phyloP scores from a whole-genome alignment of 164 flowering plant genomes.

The Berberis vulgaris region DNA sequence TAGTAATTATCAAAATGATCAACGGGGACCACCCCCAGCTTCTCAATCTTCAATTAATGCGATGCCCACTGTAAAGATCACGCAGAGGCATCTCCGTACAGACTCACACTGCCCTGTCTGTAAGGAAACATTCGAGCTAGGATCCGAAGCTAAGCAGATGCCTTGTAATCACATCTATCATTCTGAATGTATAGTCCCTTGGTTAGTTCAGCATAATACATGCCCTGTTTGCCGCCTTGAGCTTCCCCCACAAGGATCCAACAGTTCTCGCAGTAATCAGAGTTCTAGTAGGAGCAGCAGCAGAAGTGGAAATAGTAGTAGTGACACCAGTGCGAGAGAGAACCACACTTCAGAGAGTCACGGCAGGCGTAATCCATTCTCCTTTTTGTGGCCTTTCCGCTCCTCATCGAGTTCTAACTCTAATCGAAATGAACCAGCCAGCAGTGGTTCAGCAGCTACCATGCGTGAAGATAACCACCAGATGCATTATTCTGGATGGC shows the following conservation, averaged over 20 bases:
- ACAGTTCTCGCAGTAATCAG: constrained; percentile 18
- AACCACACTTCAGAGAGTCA: constrained; percentile 18
- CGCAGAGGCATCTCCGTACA: constrained; percentile 56
- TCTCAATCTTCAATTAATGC: constrained; percentile 62
- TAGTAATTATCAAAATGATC: constrained; percentile 18
- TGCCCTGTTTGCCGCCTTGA: constrained; percentile 92
- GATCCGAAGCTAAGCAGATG: constrained; percentile 66
- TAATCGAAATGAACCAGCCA: constrained; percentile 27
- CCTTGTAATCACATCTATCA: constrained; percentile 77
- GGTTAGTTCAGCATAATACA: constrained; percentile 78
- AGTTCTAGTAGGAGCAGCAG: constrained; percentile 24
- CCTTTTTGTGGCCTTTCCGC: constrained; percentile 76
- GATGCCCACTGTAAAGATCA: constrained; percentile 69
- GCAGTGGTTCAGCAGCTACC: constrained; percentile 27
- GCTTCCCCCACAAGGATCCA: constrained; percentile 34
- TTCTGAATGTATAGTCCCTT: constrained; percentile 77
- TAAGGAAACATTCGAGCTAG: constrained; percentile 67
- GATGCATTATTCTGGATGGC: constrained; percentile 49
- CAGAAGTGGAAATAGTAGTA: constrained; percentile 8
- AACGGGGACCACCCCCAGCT: constrained; percentile 75
- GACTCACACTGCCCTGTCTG: constrained; percentile 83
- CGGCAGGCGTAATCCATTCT: constrained; percentile 51
- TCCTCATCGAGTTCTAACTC: constrained; percentile 25
- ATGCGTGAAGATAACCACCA: constrained; percentile 33
- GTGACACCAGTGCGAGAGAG: constrained; percentile 15